phyloP scores from a whole-genome alignment of 1,284 basidiomycete genomes.

The Laetiporus sulphureus region DNA sequence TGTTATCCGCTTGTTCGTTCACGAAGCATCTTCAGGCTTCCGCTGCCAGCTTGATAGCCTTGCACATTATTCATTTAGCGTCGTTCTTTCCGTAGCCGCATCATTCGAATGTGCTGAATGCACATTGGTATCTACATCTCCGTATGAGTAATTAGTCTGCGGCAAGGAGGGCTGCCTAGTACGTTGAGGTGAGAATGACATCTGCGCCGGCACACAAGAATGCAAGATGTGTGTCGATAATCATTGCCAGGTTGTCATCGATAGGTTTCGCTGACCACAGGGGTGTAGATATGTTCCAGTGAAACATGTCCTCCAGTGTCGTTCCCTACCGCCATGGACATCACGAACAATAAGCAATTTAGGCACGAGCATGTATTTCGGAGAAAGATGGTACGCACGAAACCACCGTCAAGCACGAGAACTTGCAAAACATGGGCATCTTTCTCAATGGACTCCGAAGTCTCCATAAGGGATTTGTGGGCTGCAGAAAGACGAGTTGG shows the following conservation, averaged over 20 bases:
- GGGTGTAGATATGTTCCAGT: slow-evolving; percentile 45
- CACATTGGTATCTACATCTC: slow-evolving; percentile 54
- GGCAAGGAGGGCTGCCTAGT: slow-evolving; percentile 22
- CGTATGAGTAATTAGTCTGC: not conserved
- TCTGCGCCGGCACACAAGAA: slow-evolving; percentile 58
- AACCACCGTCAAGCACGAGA: too few species aligned
- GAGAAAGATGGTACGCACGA: too few species aligned
- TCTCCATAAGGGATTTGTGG: too few species aligned
- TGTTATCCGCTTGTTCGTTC: slow-evolving; percentile 13
- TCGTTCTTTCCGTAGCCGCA: slow-evolving; percentile 43
- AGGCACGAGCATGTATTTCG: too few species aligned
- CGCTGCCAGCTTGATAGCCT: slow-evolving; percentile 46
- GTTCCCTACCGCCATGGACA: too few species aligned
- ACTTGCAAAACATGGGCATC: too few species aligned
- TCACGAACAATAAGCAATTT: too few species aligned
- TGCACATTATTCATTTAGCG: slow-evolving; percentile 44
- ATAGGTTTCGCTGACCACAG: slow-evolving; percentile 67
- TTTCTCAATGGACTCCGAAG: too few species aligned
- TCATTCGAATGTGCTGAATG: slow-evolving; percentile 44
- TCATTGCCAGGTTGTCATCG: slow-evolving; percentile 40
- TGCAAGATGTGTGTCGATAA: slow-evolving; percentile 50
- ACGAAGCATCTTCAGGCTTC: slow-evolving; percentile 36
- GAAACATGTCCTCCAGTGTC: slow-evolving; percentile 53
- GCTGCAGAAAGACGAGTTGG: too few species aligned
- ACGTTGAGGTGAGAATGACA: slow-evolving; percentile 60